phyloP scores from a whole-genome alignment of 768 basidiomycete genomes.

The Clathrus columnatus region DNA sequence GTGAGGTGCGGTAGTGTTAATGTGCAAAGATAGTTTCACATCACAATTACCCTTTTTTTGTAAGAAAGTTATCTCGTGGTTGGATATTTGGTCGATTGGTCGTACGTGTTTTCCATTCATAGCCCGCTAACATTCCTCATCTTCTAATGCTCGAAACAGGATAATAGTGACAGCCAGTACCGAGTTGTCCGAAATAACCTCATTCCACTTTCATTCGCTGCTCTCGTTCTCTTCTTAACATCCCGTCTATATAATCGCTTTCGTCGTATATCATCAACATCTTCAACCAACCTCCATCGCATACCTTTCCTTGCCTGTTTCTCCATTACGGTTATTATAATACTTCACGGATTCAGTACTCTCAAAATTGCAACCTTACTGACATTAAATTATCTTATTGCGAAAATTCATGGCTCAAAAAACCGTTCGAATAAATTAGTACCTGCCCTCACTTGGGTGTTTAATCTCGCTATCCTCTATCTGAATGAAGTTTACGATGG shows the following conservation, averaged over 20 bases:
- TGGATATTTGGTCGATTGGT: constrained; percentile 78
- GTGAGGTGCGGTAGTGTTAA: constrained; percentile 8
- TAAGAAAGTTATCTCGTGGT: constrained; percentile 49
- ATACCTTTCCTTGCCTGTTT: constrained; percentile 54
- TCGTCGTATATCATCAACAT: constrained; percentile 16
- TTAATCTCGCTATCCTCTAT: constrained; percentile 68
- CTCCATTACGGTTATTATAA: constrained; percentile 54
- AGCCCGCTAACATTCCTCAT: not conserved
- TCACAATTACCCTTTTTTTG: constrained; percentile 63
- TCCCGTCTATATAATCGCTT: constrained; percentile 41
- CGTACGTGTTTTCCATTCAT: constrained; percentile 38
- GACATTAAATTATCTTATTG: constrained; percentile 56
- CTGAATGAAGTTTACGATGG: constrained; percentile 68
- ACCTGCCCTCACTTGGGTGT: constrained; percentile 62
- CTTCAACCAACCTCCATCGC: constrained; percentile 25
- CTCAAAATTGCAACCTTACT: constrained; percentile 75
- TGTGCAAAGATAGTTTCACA: constrained; percentile 46
- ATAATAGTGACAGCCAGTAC: constrained; percentile 89
- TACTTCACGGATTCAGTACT: constrained; percentile 72
- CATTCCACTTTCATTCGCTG: constrained; percentile 47
- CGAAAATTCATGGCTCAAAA: constrained; percentile 17
- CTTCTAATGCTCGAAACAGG: constrained; percentile 39
- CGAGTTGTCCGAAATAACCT: constrained; percentile 79
- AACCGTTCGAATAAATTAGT: constrained; percentile 25
- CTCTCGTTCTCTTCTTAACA: constrained; percentile 43